A percentile compares a stretch with the other conserved stretches of the same genome.
Conservation (phyloP, 116 monocot species). For the Trichopus zeylanicus region DNA sequence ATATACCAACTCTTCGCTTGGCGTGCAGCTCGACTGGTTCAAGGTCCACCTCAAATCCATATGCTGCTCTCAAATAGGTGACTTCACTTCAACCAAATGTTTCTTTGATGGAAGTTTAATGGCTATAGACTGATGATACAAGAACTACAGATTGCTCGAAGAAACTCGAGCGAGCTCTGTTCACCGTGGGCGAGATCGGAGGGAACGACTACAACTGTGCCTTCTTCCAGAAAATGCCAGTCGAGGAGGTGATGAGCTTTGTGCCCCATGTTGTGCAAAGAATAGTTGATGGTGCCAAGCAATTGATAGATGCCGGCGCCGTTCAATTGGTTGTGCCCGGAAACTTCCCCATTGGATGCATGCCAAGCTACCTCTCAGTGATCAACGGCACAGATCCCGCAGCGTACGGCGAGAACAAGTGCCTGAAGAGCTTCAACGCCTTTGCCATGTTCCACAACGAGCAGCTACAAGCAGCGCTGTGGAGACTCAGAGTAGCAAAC, state of each 20-base stretch:
- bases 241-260: conserved; percentile 13
- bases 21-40: conserved; percentile 36
- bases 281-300: conserved; percentile 23
- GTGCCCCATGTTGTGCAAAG: conserved; percentile 27
- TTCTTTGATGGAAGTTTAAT: neutral
- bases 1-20: conserved; percentile 16
- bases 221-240: conserved; percentile 11
- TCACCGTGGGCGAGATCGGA: conserved; percentile 61
- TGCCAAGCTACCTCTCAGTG: conserved; percentile 20
- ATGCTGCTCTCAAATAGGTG: conserved; percentile 18
- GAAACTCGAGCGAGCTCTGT: conserved; percentile 13
- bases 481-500: conserved; percentile 2
- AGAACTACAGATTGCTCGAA: conserved; percentile 10
- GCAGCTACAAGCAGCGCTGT: conserved; percentile 16
- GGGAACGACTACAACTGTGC: conserved; percentile 54
- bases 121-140: neutral
- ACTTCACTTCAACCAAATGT: neutral
- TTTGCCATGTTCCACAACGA: conserved; percentile 32
- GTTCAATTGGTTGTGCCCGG: conserved; percentile 27
- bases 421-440: conserved; percentile 15
- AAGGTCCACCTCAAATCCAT: conserved; percentile 13
- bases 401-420: conserved; percentile 12
- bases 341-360: conserved; percentile 49
- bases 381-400: conserved; percentile 1
- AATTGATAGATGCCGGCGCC: conserved; percentile 21